Evolutionary conservation across 140 eudicot genomes (phyloP).

Genomic region (Stevia rebaudiana): DNA sequence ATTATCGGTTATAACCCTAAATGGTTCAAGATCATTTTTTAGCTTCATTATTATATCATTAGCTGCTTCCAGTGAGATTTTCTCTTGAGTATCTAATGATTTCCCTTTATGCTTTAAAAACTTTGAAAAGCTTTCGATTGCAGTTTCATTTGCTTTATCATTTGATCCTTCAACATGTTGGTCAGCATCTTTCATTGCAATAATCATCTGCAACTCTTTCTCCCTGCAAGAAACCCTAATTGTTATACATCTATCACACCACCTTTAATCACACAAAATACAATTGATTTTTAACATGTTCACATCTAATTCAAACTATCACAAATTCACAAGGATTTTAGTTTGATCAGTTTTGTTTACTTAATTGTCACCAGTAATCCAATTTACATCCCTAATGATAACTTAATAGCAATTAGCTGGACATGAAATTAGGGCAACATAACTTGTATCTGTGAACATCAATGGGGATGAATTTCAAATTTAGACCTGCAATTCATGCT

Average conservation of each 20-base stretch:
- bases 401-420: neutral
- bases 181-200: constrained; percentile 37
- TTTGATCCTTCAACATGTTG: constrained; percentile 25
- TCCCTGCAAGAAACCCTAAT: constrained; percentile 42
- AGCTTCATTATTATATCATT: constrained; percentile 59
- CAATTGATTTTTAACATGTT: neutral
- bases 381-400: neutral
- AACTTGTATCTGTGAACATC: neutral
- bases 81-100: constrained; percentile 47
- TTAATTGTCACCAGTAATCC: neutral
- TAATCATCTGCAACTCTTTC: constrained; percentile 71
- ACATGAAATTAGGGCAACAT: neutral
- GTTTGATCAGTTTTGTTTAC: neutral
- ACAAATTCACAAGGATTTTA: neutral
- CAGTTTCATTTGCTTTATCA: constrained; percentile 13
- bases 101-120: constrained; percentile 40
- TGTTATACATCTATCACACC: neutral
- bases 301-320: neutral
- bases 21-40: constrained; percentile 69
- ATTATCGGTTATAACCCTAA: constrained; percentile 59
- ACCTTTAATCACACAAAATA: neutral
- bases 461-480: neutral
- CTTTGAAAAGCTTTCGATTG: constrained; percentile 24
- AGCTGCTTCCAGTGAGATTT: constrained; percentile 54
- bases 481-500: neutral